Base-by-base conservation (phyloP, 371 early-diverging fungal species). In the Mortierella sp. region DNA sequence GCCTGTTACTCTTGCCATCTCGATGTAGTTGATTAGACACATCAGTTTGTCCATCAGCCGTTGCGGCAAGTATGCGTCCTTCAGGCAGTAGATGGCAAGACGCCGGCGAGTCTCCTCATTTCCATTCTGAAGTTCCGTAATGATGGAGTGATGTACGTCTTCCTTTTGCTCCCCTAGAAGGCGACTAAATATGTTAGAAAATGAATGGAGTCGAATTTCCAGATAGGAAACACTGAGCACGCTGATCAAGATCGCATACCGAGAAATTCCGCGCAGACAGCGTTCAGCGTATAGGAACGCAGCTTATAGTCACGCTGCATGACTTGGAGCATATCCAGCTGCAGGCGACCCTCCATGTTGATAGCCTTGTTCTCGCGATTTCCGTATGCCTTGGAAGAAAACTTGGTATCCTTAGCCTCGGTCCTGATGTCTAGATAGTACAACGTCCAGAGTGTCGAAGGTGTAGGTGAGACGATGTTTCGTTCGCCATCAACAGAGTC, bases 1-100 rank as follows among this genome's bases (percentile, higher is more conserved):
- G 31, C 98, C 96, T 3, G 95, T 99, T 3, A 99, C 99, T 80
- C 99, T 90, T 7, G 98, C 97, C 95, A 99, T 99, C 84, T 99
- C 99, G 44, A 95, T 94, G 66, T 97, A 97, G 81, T 99, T 99
- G 79, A 99, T 91, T 27, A 99, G 72, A 50, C 94, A 87, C 96
- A 99, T 99, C 11, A 99, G 90, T 71, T 98, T 99, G 78, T 97
- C 97, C 86, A 99, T 88, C 39, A 99, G 81, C 15, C 98, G 84
- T 62, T 97, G 88, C 4, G 99, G 99, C n/a, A 99, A 82, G 62
- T 93, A 93, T 0, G 99, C 98, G 84, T 99, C 99, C 86, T 99
- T 99, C 55, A 99, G 83, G 80, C 99, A 99, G 82, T 99, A 99
- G 11, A 98, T 90, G 0, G 99, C 99, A 34, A 99, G 85, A 60